Evolutionary conservation across 2,329 filamentous ascomycete genomes (phyloP).

Genomic region (Cladosporium sp.): DNA sequence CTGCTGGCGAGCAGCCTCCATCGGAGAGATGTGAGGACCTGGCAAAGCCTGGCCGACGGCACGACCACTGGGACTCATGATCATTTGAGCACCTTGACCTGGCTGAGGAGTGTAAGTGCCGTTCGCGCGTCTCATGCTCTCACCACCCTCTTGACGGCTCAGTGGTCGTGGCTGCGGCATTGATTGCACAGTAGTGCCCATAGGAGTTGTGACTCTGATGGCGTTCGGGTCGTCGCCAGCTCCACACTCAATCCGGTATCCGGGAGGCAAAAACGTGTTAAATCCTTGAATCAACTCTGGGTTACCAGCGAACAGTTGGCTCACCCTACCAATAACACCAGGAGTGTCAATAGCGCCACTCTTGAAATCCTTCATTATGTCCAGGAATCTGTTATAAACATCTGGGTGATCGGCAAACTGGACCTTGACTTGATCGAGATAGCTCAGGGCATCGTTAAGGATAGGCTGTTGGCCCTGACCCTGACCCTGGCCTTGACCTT

Average conservation of each 20-base stretch:
- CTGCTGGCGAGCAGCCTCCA: constrained; percentile 29
- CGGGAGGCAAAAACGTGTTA: constrained; percentile 91
- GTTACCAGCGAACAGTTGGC: constrained; percentile 90
- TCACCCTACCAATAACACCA: constrained; percentile 94
- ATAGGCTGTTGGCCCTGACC: constrained; percentile 81
- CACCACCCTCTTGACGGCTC: constrained; percentile 23
- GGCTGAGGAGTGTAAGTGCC: constrained; percentile 39
- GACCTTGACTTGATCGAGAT: constrained; percentile 96
- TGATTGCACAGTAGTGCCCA: constrained; percentile 91
- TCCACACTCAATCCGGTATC: constrained; percentile 94
- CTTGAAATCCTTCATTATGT: constrained; percentile 99
- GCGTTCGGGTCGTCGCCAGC: constrained; percentile 91
- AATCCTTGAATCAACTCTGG: constrained; percentile 87
- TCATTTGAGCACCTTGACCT: constrained; percentile 33
- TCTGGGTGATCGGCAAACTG: constrained; percentile 96
- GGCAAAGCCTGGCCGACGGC: constrained; percentile 37
- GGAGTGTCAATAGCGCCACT: constrained; percentile 97
- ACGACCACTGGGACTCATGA: constrained; percentile 42
- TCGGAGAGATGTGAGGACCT: constrained; percentile 23
- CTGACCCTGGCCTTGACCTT: constrained; percentile 40
- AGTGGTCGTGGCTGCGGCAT: constrained; percentile 57
- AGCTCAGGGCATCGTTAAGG: constrained; percentile 82
- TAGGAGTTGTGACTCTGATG: constrained; percentile 93
- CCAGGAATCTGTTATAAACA: constrained; percentile 93
- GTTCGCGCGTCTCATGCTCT: constrained; percentile 24